A percentile compares a stretch with the other conserved stretches of the same genome.
Conservation (phyloP, 2,329 filamentous ascomycete genomes). For the Septoria petroselini region DNA sequence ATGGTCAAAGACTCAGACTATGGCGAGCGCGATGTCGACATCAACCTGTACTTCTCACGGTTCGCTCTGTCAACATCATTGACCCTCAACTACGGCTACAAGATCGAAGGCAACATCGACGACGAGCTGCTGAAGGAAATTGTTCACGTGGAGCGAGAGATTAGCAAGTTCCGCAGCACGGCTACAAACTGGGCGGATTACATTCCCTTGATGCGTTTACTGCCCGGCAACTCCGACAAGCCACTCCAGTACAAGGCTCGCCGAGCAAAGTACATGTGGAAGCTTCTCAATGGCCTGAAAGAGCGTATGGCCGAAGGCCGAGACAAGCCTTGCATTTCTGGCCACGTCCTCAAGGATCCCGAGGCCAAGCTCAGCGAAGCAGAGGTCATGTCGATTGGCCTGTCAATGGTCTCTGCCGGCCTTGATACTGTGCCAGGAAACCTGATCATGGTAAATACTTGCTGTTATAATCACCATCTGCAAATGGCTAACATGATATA, state of each 20-base stretch:
- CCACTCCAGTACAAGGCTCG: conserved; percentile 65
- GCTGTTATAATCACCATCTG: neutral
- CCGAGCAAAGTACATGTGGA: conserved; percentile 63
- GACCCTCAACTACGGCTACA: conserved; percentile 75
- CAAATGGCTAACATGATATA: neutral
- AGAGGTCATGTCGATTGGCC: conserved; percentile 74
- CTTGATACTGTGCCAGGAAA: conserved; percentile 79
- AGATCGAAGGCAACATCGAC: conserved; percentile 68
- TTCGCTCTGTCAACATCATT: conserved; percentile 74
- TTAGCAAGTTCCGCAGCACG: conserved; percentile 73
- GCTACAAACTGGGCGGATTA: conserved; percentile 80
- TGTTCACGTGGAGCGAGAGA: conserved; percentile 68
- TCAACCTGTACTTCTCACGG: conserved; percentile 68
- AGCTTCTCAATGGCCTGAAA: conserved; percentile 59
- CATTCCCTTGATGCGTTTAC: conserved; percentile 68
- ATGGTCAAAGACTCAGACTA: conserved; percentile 62
- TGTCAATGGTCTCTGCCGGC: conserved; percentile 78
- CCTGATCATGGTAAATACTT: conserved; percentile 59
- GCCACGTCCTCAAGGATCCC: conserved; percentile 67
- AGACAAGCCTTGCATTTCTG: conserved; percentile 66
- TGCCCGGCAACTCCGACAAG: conserved; percentile 59
- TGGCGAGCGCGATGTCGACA: conserved; percentile 65
- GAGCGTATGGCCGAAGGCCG: conserved; percentile 60
- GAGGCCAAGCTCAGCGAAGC: conserved; percentile 67
- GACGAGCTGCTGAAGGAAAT: conserved; percentile 69